A percentile compares a stretch with the other conserved stretches of the same genome.
Conservation (phyloP, 2,329 filamentous ascomycete species). For the Cylindrodendrum hubeiense region DNA sequence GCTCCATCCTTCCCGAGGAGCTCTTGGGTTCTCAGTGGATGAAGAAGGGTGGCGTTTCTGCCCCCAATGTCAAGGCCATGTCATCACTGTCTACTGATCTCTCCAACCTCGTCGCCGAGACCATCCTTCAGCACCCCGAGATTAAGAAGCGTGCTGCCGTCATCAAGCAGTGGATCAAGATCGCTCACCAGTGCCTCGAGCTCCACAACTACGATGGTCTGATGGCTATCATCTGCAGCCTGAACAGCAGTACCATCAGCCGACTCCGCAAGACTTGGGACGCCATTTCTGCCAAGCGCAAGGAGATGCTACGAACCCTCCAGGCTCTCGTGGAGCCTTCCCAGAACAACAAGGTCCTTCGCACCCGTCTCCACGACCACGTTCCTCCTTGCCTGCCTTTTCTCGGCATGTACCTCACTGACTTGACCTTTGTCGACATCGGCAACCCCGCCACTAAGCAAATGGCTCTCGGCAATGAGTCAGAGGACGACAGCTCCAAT, state of each 20-base stretch:
- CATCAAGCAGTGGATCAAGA: slow-evolving; percentile 99
- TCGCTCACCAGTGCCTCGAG: slow-evolving; percentile 86
- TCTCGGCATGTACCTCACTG: slow-evolving; percentile 95
- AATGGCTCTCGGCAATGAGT: slow-evolving; percentile 63
- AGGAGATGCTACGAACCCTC: slow-evolving; percentile 81
- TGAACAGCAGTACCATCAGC: slow-evolving; percentile 92
- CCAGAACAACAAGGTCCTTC: slow-evolving; percentile 90
- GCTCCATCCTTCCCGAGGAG: slow-evolving; percentile 91
- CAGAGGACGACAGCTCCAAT: slow-evolving; percentile 72
- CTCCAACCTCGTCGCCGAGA: slow-evolving; percentile 92
- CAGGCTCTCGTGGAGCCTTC: slow-evolving; percentile 89
- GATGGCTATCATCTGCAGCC: slow-evolving; percentile 95
- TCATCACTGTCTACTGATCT: slow-evolving; percentile 92
- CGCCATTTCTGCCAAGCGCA: slow-evolving; percentile 84
- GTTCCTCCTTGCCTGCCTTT: slow-evolving; percentile 95
- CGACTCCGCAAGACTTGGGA: slow-evolving; percentile 95
- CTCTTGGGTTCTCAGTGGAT: slow-evolving; percentile 94
- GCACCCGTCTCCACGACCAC: slow-evolving; percentile 85
- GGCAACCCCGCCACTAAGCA: slow-evolving; percentile 90
- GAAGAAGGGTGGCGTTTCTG: slow-evolving; percentile 83
- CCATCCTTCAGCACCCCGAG: slow-evolving; percentile 88
- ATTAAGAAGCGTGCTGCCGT: slow-evolving; percentile 89
- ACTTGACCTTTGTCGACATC: slow-evolving; percentile 95
- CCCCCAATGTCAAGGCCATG: slow-evolving; percentile 94
- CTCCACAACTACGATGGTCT: slow-evolving; percentile 96